phyloP scores from a whole-genome alignment of 805 yeast genomes.

The Pichia paraexigua region DNA sequence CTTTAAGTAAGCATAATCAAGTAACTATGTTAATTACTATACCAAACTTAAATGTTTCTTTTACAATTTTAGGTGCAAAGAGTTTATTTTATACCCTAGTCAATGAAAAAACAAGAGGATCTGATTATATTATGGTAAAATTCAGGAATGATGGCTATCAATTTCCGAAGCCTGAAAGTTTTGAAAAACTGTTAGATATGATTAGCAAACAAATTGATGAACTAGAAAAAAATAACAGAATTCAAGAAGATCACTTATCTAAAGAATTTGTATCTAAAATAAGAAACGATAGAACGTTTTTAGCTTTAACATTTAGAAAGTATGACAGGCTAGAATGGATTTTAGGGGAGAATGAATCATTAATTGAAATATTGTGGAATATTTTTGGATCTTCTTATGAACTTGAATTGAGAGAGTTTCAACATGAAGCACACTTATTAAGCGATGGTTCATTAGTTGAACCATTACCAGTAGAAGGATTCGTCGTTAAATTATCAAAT shows the following conservation, averaged over 20 bases:
- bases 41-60: constrained; percentile 37
- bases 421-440: constrained; percentile 32
- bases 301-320: constrained; percentile 46
- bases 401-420: constrained; percentile 52
- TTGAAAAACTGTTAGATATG: constrained; percentile 33
- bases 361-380: constrained; percentile 37
- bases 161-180: constrained; percentile 19
- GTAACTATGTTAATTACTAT: constrained; percentile 28
- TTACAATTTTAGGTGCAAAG: constrained; percentile 23
- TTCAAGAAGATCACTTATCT: constrained; percentile 5
- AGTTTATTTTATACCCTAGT: neutral
- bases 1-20: neutral
- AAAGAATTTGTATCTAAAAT: constrained; percentile 13
- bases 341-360: constrained; percentile 35
- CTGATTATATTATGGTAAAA: neutral
- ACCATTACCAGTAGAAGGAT: constrained; percentile 80
- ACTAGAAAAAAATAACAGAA: constrained; percentile 4
- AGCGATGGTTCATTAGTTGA: constrained; percentile 32
- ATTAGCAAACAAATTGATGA: constrained; percentile 29
- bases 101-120: neutral
- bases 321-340: constrained; percentile 76
- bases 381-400: constrained; percentile 38
- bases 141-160: constrained; percentile 19
- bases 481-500: constrained; percentile 49
- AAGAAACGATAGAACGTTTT: constrained; percentile 19